Evolutionary conservation across 2,329 filamentous ascomycete genomes (phyloP), one percentile per base, ranked within the genome.

Genomic region (Paradendryphiella salina): DNA sequence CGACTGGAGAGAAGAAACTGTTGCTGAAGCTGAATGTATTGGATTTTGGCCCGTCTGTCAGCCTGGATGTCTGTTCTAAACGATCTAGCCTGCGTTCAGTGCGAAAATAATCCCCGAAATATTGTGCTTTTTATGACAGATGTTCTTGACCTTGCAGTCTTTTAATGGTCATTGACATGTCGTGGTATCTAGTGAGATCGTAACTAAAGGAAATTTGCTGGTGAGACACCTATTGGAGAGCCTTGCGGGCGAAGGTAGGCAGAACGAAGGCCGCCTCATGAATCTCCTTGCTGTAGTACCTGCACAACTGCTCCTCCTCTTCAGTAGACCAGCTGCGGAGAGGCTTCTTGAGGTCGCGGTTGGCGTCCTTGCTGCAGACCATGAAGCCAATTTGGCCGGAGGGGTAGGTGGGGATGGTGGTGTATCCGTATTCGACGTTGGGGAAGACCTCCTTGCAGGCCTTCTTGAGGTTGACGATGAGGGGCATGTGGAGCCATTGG

Each of bases 381-480:
- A 99, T 96, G 87, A 99, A 99, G 74, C 94, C 94, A 71, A 99
- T 99, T 82, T 99, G 94, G 74, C 94, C 94, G 50, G 90, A 96
- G 63, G 94, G 94, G 82, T 99, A 99, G 73, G 94, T 99, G 53
- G 94, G 94, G 77, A 99, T 99, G 69, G 93, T 97, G 71, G 93
- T 97, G 85, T 96, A 99, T 67, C 89, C 94, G 80, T 97, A 99
- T 80, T 99, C 94, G 75, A 89, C 94, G 58, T 90, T 89, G 61
- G 94, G 92, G 87, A 99, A 99, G 76, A 99, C 89, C 77, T 94
- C 88, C 76, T 88, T 88, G 88, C 93, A 96, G 73, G 91, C 85
- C 83, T 96, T 92, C 85, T 96, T 96, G 71, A 99, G 88, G 80
- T 93, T 85, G 74, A 86, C 85, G 79, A 99, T 99, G 69, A 99